Evolutionary conservation across 2,329 filamentous ascomycete species (phyloP).

Genomic region (Periconia sp.): DNA sequence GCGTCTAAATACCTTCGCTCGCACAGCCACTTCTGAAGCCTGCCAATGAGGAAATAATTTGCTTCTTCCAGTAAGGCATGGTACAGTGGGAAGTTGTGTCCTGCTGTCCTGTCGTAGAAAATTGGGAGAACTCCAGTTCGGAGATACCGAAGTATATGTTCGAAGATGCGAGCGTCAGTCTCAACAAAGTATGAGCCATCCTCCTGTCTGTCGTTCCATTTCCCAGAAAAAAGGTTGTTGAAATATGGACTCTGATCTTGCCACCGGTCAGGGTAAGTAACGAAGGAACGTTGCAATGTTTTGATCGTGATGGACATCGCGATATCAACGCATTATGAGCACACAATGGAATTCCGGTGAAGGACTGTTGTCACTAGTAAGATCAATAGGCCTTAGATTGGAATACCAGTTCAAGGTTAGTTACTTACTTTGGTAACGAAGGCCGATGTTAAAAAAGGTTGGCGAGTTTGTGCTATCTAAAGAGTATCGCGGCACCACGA

Average conservation of each 20-base stretch:
- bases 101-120: conserved; percentile 33
- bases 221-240: conserved; percentile 5
- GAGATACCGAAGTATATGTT: conserved; percentile 40
- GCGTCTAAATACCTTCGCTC: too few relatives aligned
- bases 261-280: conserved; percentile 9
- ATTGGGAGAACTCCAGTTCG: conserved; percentile 36
- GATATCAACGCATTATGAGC: background rate
- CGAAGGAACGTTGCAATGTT: conserved; percentile 8
- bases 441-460: too few relatives aligned
- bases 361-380: background rate
- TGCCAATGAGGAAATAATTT: conserved; percentile 9
- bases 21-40: too few relatives aligned
- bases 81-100: conserved; percentile 37
- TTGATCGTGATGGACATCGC: conserved; percentile 9
- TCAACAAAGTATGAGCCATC: conserved; percentile 43
- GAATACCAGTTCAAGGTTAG: too few relatives aligned
- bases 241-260: conserved; percentile 10
- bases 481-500: too few relatives aligned
- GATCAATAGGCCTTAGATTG: too few relatives aligned
- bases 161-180: conserved; percentile 36
- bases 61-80: conserved; percentile 32
- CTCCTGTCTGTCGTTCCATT: conserved; percentile 13
- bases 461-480: too few relatives aligned
- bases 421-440: too few relatives aligned
- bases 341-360: background rate